Percentiles rank a stretch among this genome's conserved stretches.
These are phyloP conservation scores for Russula abietina DNA, from an alignment of 768 basidiomycete species.

Conservation along the genomic window DNA sequence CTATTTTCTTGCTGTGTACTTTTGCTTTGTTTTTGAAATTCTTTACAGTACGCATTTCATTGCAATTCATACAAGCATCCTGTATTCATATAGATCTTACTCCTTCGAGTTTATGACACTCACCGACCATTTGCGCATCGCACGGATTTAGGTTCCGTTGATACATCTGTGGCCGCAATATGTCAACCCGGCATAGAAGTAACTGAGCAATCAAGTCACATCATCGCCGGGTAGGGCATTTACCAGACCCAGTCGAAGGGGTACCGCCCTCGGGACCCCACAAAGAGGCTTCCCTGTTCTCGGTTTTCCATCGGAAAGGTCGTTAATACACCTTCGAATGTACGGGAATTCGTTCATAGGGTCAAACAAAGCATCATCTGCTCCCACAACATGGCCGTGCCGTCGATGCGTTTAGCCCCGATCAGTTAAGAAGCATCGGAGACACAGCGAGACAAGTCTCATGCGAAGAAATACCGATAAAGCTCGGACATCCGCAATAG, in stretches of 20 bases:
- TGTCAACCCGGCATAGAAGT: conserved; percentile 7
- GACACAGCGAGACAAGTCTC: conserved; percentile 6
- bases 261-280: neutral
- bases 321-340: conserved; percentile 1
- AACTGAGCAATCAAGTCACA: conserved; percentile 1
- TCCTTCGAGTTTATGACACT: neutral
- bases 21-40: conserved; percentile 5
- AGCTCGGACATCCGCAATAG: conserved; percentile 10
- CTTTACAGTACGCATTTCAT: conserved; percentile 16
- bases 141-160: conserved; percentile 4
- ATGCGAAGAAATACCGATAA: conserved; percentile 16
- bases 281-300: neutral
- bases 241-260: conserved; percentile 2
- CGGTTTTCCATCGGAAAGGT: conserved; percentile 10
- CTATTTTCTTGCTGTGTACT: conserved; percentile 17
- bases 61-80: conserved; percentile 8
- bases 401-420: conserved; percentile 6
- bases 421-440: conserved; percentile 17
- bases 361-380: conserved; percentile 8
- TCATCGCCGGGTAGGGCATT: conserved; percentile 1
- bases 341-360: conserved; percentile 4
- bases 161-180: conserved; percentile 2
- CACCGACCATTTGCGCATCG: conserved; percentile 3
- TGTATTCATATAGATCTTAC: conserved; percentile 14
- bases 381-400: conserved; percentile 6